Base-by-base conservation (phyloP, 768 basidiomycete genomes). In the Boletus huronensis region DNA sequence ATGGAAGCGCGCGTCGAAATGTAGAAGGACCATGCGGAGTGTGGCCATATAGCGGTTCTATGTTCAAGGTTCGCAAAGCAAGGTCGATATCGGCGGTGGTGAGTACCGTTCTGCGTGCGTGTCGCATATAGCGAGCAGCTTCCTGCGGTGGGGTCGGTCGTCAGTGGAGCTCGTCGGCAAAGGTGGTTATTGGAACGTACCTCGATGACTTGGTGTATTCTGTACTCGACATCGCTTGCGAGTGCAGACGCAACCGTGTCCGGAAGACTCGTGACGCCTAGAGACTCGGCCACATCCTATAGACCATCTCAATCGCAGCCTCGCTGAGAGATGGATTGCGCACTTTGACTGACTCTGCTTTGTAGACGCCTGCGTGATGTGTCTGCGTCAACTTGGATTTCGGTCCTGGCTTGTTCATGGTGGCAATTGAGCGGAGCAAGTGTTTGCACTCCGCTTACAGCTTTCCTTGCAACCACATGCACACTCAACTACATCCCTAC, bases 211-310 rank as follows among this genome's bases (percentile, higher is more conserved):
- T 98, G 92, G 70, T 96, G 93, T 67, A 98, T 82, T 55, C 97
- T 79, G 72, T 98, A 98, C 67, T 98, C 97, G 39, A 98, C 93
- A 75, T 99, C 97, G 62, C 91, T 93, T 0, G 97, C 93, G 25
- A 99, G 79, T 0, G 90, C 80, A 5, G 85, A 85, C 5, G 93
- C 89, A 25, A 97, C 89, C 3, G 79, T 67, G 49, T 95, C 92
- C 3, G 90, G 76, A 39, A 99, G 72, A 44, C 72, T 85, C 14
- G 84, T 74, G 52, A 98, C 84, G 55, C 85, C 85, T 31, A 97
- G 72, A 0, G 88, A 87, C 60, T 98, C 96, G 31, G 97, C 94
- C 43, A 88, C 86, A 75, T 98, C 94, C 94, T 96, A 49, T 41
- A 62, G 56, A 52, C 48, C 19, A 14, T 43, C 42, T 62, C 43